These are phyloP conservation scores for Penicillium rolfsii DNA, from an alignment of 2,329 filamentous ascomycete genomes.

Conservation along the genomic window DNA sequence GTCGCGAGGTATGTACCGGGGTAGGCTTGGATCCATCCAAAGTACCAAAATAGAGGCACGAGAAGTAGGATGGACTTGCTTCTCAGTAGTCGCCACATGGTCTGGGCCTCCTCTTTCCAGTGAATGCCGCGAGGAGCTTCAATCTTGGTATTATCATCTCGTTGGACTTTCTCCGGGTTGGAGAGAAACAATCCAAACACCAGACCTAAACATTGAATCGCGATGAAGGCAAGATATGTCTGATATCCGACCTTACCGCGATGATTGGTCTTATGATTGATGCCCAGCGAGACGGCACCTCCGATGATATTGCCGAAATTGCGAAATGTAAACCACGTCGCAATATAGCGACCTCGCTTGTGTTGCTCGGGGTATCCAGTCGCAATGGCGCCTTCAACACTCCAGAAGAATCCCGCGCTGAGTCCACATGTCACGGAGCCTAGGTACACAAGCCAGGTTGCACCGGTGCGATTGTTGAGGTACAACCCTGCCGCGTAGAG, in stretches of 20 bases:
- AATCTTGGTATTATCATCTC: not conserved
- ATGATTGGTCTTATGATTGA: not conserved
- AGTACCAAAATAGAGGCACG: not conserved
- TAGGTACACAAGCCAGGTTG: conserved; percentile 48
- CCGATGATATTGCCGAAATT: not conserved
- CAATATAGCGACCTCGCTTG: not conserved
- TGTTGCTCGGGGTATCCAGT: conserved; percentile 31
- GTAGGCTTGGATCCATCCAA: not conserved
- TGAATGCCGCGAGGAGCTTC: not conserved
- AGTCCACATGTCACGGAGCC: conserved; percentile 45
- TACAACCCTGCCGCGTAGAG: conserved; percentile 48
- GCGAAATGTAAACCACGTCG: not conserved
- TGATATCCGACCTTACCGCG: not conserved
- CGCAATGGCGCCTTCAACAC: conserved; percentile 47
- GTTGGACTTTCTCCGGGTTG: not conserved
- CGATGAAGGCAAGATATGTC: not conserved
- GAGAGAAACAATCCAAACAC: not conserved
- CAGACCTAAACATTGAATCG: not conserved
- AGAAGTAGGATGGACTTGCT: not conserved
- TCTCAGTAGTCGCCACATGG: not conserved
- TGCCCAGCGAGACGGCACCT: not conserved
- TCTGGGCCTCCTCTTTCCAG: not conserved
- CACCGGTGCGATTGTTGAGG: conserved; percentile 42
- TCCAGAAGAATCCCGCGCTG: conserved; percentile 49
- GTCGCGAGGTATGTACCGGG: not conserved